Base-by-base conservation (phyloP, 129 eudicot species). In the Flaveria ramosissima region DNA sequence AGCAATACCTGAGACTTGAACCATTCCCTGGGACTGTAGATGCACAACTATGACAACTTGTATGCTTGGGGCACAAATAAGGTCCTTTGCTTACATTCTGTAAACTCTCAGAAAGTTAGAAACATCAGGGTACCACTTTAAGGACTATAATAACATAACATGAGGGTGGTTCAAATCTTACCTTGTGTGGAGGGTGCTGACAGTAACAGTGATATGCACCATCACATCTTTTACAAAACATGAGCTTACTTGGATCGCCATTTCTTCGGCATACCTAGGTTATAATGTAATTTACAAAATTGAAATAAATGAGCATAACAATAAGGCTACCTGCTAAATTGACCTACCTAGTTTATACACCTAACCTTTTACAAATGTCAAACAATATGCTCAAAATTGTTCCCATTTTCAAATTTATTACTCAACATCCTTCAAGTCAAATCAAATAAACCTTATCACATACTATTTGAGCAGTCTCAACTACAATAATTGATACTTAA, bases 101-200 rank as follows among this genome's bases (percentile, higher is more conserved):
- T 81, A 83, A 23, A 10, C 48, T 39, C 39, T 15, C 42, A 46
- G 82, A 67, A 8, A 21, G 1, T 64, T 47, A 75, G 51, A 53
- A 47, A 68, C 51, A 70, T 59, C n/a, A 30, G 9, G 16, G 36
- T 74, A 19, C 13, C 52, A n/a, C 71, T 26, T 39, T 76, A 63
- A 48, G 5, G 17, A 39, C 9, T 70, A 51, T 30, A 53, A 55
- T 39, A 80, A 51, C 47, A 26, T 12, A 55, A 12, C 23, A 53
- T n/a, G 55, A 52, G 60, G 67, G 72, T 42, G 21, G 47, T 8
- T 45, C 50, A 10, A 9, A 45, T 32, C 62, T 47, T 68, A 94
- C 98, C 96, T 94, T 94, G 78, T 94, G 98, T 46, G 98, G 98
- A 68, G 98, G 98, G 53, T 94, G 98, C 90, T 89, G 97, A 79